phyloP scores from a whole-genome alignment of 441 rosid genomes.

The Gossypium trilobum region DNA sequence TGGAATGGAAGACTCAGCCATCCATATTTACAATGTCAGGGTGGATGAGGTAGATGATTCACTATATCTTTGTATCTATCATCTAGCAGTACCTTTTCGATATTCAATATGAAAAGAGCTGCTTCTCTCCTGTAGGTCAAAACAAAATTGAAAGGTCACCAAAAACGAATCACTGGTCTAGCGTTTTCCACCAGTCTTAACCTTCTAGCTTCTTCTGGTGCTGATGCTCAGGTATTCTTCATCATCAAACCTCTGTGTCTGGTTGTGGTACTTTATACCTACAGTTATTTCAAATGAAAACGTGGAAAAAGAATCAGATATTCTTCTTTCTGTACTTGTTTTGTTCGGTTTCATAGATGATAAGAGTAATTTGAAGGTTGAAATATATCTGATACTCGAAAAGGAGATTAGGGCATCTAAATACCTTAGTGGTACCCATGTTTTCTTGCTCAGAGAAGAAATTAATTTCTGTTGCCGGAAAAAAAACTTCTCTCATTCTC shows the following conservation, averaged over 20 bases:
- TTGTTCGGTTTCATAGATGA: background rate
- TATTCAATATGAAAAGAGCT: background rate
- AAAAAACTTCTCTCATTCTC: background rate
- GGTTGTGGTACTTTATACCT: background rate
- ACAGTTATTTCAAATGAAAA: background rate
- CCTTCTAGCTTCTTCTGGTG: constrained; percentile 38
- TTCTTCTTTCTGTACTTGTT: background rate
- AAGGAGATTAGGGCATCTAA: background rate
- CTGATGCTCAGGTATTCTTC: constrained; percentile 38
- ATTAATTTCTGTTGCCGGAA: background rate
- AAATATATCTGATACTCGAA: background rate
- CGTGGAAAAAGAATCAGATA: background rate
- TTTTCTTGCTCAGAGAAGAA: background rate
- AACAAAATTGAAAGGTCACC: constrained; percentile 39
- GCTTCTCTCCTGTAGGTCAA: constrained; percentile 28
- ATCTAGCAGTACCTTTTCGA: background rate
- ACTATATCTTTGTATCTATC: background rate
- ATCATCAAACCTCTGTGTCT: background rate
- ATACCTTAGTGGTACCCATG: background rate
- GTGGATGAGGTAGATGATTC: constrained; percentile 34
- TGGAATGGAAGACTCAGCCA: constrained; percentile 41
- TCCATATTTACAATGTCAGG: constrained; percentile 41
- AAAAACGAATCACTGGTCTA: constrained; percentile 35
- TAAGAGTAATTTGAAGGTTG: background rate
- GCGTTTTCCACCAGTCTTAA: constrained; percentile 36